Evolutionary conservation across 306 rosid species (phyloP).

Genomic region (Ormosia semicastrata): DNA sequence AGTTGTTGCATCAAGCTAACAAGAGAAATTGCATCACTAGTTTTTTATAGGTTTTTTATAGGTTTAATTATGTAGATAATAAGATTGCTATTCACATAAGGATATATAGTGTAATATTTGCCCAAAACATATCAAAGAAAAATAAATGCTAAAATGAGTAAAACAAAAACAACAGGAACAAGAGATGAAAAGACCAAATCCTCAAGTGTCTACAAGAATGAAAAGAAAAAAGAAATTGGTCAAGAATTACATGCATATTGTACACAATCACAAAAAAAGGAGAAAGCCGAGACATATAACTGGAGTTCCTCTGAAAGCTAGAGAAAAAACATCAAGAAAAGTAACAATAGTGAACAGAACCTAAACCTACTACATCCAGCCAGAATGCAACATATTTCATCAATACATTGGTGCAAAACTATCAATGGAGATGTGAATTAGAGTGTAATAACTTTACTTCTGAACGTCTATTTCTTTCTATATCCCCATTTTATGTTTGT

Average conservation of each 20-base stretch:
- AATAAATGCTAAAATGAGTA: not conserved
- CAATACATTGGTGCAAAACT: not conserved
- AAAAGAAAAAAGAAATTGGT: not conserved
- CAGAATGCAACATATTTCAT: not conserved
- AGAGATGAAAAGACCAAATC: not conserved
- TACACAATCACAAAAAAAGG: not conserved
- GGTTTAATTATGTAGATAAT: constrained; percentile 8
- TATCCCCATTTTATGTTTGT: not conserved
- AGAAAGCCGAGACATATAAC: not conserved
- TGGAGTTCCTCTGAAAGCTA: not conserved
- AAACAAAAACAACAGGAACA: not conserved
- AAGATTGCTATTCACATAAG: not conserved
- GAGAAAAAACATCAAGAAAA: not conserved
- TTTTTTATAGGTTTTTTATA: constrained; percentile 8
- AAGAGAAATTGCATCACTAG: not conserved
- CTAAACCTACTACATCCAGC: not conserved
- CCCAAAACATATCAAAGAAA: not conserved
- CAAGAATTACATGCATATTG: not conserved
- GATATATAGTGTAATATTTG: not conserved
- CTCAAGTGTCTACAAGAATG: not conserved
- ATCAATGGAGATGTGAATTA: not conserved
- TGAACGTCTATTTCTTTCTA: not conserved
- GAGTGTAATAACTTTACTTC: not conserved
- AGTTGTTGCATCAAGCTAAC: constrained; percentile 85
- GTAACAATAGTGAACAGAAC: not conserved